Evolutionary conservation across 768 basidiomycete genomes (phyloP), one percentile per base, ranked within the genome.

Genomic region (Suillus fuscotomentosus): DNA sequence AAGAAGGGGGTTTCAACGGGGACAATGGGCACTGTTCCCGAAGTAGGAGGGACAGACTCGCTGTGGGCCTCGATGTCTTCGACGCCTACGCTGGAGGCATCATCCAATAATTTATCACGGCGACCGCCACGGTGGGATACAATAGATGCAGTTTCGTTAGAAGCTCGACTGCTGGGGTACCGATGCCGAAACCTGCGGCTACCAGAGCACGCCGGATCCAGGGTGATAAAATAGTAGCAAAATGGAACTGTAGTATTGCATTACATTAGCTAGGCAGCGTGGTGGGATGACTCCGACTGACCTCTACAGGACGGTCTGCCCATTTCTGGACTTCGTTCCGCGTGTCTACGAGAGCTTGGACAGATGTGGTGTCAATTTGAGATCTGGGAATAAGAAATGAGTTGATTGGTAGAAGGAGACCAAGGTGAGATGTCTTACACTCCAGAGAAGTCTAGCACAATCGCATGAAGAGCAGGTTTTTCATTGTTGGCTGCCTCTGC

Each of bases 121-220:
- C 78, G 79, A 61, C 79, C 83, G 13, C 82, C 77, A 43, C 72
- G 80, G 66, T 87, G 86, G 1, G 90, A 86, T n/a, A 92, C 88
- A 60, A 95, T 87, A 27, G 89, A 80, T 5, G 91, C 93, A 62
- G 96, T 81, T 69, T 97, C 95, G 24, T 77, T 78, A 13, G 82
- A 82, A 76, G 67, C 22, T 72, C 75, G 10, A 78, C 75, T 4
- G 78, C 65, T 3, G 81, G 73, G 15, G 74, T 73, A n/a, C 93
- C 91, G 22, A 82, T 82, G 9, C 97, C 97, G 73, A 99, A 99
- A 2, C 94, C 94, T 64, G 91, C 96, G 5, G 95, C 94, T 55
- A 94, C 78, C 41, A 96, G 83, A 5, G 93, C 92, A 59, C 96
- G 90, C 62, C 91, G 87, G 65, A 94, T 92, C 97, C 96, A 99